These are phyloP conservation scores for Tulasnella calospora DNA, from an alignment of 768 basidiomycete genomes.

Conservation along the genomic window DNA sequence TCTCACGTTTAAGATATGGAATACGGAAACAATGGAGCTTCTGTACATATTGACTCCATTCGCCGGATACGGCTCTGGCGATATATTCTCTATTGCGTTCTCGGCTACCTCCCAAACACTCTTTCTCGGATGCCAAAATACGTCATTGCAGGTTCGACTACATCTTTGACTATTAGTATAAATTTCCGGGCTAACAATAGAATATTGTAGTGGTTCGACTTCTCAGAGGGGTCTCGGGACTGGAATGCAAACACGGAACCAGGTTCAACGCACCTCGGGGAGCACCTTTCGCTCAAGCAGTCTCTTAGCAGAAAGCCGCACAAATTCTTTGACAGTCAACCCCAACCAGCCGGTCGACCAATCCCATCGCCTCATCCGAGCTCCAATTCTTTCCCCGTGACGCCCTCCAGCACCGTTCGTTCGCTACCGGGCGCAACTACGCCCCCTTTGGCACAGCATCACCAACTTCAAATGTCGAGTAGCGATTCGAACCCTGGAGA, in stretches of 20 bases:
- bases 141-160: constrained; percentile 52
- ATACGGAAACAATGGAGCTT: constrained; percentile 56
- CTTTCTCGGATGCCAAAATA: constrained; percentile 88
- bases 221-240: constrained; percentile 35
- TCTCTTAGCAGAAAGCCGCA: constrained; percentile 44
- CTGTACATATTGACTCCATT: constrained; percentile 75
- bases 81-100: constrained; percentile 83
- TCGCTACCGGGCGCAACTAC: constrained; percentile 19
- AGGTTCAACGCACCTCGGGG: not conserved
- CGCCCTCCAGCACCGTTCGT: not conserved
- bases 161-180: not conserved
- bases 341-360: constrained; percentile 59
- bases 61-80: constrained; percentile 74
- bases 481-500: not conserved
- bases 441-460: not conserved
- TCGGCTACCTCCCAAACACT: constrained; percentile 60
- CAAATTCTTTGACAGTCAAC: constrained; percentile 90
- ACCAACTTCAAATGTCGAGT: not conserved
- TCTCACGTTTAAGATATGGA: constrained; percentile 62
- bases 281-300: not conserved
- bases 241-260: not conserved
- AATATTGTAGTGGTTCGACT: constrained; percentile 66
- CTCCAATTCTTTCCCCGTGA: not conserved
- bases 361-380: constrained; percentile 21
- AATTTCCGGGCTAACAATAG: not conserved